A percentile compares a stretch with the other conserved stretches of the same genome.
These are phyloP conservation scores for Balakata baccata DNA, from an alignment of 345 rosid species.

Conservation along the genomic window DNA sequence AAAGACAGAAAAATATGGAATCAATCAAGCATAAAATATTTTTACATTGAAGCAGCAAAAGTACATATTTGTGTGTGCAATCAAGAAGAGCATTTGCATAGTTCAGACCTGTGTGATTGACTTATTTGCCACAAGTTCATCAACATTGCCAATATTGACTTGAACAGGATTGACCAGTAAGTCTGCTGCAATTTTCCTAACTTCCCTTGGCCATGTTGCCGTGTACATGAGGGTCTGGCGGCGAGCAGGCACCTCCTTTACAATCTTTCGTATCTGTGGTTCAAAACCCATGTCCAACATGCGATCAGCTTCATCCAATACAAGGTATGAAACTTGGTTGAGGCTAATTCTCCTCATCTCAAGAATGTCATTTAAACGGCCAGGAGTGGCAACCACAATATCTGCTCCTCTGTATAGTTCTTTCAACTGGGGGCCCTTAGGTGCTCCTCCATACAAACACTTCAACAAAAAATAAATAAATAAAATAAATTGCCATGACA, in stretches of 20 bases:
- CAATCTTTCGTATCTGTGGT: constrained; percentile 94
- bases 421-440: constrained; percentile 89
- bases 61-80: not conserved
- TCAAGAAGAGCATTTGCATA: not conserved
- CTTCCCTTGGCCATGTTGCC: constrained; percentile 98
- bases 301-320: constrained; percentile 96
- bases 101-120: constrained; percentile 84
- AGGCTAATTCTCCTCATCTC: constrained; percentile 95
- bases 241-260: constrained; percentile 82
- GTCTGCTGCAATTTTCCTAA: constrained; percentile 95
- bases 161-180: constrained; percentile 88
- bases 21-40: not conserved
- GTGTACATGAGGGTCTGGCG: constrained; percentile 99
- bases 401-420: constrained; percentile 89
- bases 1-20: no score
- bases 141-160: constrained; percentile 93
- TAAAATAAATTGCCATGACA: no score
- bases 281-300: constrained; percentile 99
- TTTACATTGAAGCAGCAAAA: not conserved
- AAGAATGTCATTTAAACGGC: constrained; percentile 92
- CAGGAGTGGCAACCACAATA: constrained; percentile 98
- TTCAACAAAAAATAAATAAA: constrained; percentile 33
- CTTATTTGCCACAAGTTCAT: constrained; percentile 98
- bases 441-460: constrained; percentile 99
- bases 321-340: constrained; percentile 83